phyloP scores from a whole-genome alignment of 768 basidiomycete genomes.

The Kwoniella sp. region DNA sequence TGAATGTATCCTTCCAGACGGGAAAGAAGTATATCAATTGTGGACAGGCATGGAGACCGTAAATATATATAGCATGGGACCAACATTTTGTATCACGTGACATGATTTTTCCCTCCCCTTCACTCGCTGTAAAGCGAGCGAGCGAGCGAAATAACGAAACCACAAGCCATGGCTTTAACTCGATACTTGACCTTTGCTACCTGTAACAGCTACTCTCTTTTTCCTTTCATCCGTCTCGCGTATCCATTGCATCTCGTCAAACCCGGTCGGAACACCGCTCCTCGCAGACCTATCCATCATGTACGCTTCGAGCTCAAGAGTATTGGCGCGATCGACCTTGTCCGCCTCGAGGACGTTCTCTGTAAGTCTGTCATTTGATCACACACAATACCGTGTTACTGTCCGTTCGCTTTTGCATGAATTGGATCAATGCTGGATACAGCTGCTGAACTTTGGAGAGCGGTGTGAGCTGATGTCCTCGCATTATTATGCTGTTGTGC shows the following conservation, averaged over 20 bases:
- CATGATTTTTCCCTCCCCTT: background rate
- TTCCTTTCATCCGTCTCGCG: too few relatives aligned
- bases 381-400: background rate
- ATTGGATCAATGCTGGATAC: too few relatives aligned
- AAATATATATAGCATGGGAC: background rate
- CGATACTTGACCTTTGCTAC: too few relatives aligned
- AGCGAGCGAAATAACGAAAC: background rate
- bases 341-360: conserved; percentile 9
- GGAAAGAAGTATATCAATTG: background rate
- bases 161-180: too few relatives aligned
- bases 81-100: background rate
- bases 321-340: conserved; percentile 7
- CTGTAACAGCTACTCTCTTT: too few relatives aligned
- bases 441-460: too few relatives aligned
- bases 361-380: conserved; percentile 9
- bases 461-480: background rate
- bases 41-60: background rate
- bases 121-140: background rate
- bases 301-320: conserved; percentile 25
- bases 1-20: too few relatives aligned
- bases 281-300: too few relatives aligned
- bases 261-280: too few relatives aligned
- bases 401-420: too few relatives aligned
- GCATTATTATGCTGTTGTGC: too few relatives aligned
- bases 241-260: too few relatives aligned